Evolutionary conservation across 2,329 filamentous ascomycete genomes (phyloP), one percentile per base, ranked within the genome.

Genomic region (Epichloe coenophiala): DNA sequence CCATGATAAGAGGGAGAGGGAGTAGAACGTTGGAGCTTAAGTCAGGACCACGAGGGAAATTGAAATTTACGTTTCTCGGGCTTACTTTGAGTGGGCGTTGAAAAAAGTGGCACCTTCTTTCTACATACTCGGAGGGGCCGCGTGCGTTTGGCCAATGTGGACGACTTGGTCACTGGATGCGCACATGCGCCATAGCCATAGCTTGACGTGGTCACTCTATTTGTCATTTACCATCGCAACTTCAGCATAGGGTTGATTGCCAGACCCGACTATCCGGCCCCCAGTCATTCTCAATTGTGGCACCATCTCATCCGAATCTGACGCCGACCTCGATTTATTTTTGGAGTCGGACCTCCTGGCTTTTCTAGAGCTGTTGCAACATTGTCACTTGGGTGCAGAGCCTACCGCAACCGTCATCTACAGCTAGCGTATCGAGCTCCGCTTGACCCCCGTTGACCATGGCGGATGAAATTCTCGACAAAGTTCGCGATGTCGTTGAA

Each of bases 401-500:
- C 33, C 41, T 37, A 17, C 37, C 23, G 17, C 45, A 39, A 45
- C 41, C 41, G 31, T 35, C 33, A 27, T 17, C 36, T 6, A 41
- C 17, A 46, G 23, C 7, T 37, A 45, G 27, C 37, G 41, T 37
- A 41, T 41, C 36, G 17, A 41, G 37, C 48, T 15, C 33, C 45
- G n/a, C 19, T 45, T 41, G 36, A 4, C 31, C 38, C 33, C 33
- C 11, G 31, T 13, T 41, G 38, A 54, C 42, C 46, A 84, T 89
- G 85, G 80, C 77, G 13, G 90, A 95, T 58, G 78, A 88, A 60
- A 63, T 95, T 15, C 74, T 96, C 45, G 88, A 94, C 53, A 80
- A 88, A 63, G 73, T 87, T 44, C 85, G 89, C 61, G 84, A 93
- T 61, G 66, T 86, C 48, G 78, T 88, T 46, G 91, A 98, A 65